Base-by-base conservation (phyloP, 352 stramenopile genomes). In the Phytophthora constricta region DNA sequence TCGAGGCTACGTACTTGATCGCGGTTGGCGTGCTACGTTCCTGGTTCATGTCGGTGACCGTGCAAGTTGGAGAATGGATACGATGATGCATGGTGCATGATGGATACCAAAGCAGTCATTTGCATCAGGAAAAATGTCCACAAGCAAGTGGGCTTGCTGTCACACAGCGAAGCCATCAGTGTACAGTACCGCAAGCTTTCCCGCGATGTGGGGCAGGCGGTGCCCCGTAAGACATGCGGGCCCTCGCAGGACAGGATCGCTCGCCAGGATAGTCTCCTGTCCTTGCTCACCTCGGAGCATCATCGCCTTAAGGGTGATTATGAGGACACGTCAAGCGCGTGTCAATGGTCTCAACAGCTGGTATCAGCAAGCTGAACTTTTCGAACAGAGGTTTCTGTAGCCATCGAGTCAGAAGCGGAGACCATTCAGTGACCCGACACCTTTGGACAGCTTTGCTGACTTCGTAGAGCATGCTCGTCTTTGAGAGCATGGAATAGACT, bases 131-230 rank as follows among this genome's bases (percentile, higher is more conserved):
- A n/a, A n/a, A 23, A 20, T 47, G 41, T 47, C 17, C 41, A 47
- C 41, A 37, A 37, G 13, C 31, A 7, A 7, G 31, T 13, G 19
- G 43, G 27, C 37, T 60, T 34, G 42, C 50, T 72, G 64, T 72
- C 64, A 72, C 64, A 60, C 58, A 68, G 37, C 50, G 41, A 22
- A 22, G 49, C 37, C 61, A 58, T 53, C 28, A 25, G 45, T 20
- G 9, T 17, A 47, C 17, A 13, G 8, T 17, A 20, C 16, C 14
- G 41, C 13, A n/a, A 47, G 41, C 13, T 47, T 47, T 9, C 41
- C 41, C 16, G 41, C 10, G 4, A 47, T 10, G 9, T 47, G 41
- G 22, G 41, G 41, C 41, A 47, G 41, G 41, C 41, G 41, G 2
- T 37, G n/a, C n/a, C 41, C 41, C 41, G 41, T 47, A 23, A 47